phyloP scores from a whole-genome alignment of 2,329 filamentous ascomycete genomes.

The Aspergillus nomiae region DNA sequence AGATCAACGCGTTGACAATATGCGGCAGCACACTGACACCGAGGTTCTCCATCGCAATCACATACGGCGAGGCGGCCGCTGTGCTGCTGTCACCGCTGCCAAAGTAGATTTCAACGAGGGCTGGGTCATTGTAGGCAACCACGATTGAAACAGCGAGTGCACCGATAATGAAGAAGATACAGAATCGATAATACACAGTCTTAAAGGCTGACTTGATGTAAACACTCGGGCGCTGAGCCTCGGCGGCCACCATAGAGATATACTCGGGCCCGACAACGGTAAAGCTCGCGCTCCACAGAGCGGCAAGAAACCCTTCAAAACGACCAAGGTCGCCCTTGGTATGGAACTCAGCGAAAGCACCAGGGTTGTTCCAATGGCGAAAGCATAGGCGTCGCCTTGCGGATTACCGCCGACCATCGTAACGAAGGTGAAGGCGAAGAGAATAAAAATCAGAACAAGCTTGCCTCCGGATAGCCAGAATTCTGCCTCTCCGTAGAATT shows the following conservation, averaged over 20 bases:
- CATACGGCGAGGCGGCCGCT: conserved; percentile 63
- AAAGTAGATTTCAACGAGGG: conserved; percentile 21
- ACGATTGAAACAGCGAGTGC: conserved; percentile 70
- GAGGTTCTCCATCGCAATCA: conserved; percentile 63
- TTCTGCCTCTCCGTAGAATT: conserved; percentile 69
- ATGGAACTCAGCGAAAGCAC: conserved; percentile 67
- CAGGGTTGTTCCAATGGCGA: conserved; percentile 63
- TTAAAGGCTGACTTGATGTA: conserved; percentile 76
- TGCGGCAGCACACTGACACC: conserved; percentile 57
- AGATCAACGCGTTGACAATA: conserved; percentile 58
- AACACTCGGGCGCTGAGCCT: conserved; percentile 67
- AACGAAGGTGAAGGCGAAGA: conserved; percentile 74
- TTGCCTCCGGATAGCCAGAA: conserved; percentile 56
- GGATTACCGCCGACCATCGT: conserved; percentile 81
- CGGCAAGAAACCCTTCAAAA: conserved; percentile 59
- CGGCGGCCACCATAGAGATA: conserved; percentile 62
- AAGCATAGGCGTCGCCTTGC: conserved; percentile 68
- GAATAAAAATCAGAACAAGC: conserved; percentile 66
- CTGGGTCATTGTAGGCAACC: conserved; percentile 65
- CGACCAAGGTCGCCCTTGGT: conserved; percentile 63
- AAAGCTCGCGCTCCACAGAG: conserved; percentile 69
- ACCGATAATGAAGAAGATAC: conserved; percentile 72
- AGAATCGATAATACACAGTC: conserved; percentile 73
- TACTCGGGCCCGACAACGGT: conserved; percentile 67
- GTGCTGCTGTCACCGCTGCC: conserved; percentile 32